Percentiles rank a stretch among this genome's conserved stretches.
Evolutionary conservation across 1,284 basidiomycete species (phyloP).

Genomic region (Puccinia brachypodii): DNA sequence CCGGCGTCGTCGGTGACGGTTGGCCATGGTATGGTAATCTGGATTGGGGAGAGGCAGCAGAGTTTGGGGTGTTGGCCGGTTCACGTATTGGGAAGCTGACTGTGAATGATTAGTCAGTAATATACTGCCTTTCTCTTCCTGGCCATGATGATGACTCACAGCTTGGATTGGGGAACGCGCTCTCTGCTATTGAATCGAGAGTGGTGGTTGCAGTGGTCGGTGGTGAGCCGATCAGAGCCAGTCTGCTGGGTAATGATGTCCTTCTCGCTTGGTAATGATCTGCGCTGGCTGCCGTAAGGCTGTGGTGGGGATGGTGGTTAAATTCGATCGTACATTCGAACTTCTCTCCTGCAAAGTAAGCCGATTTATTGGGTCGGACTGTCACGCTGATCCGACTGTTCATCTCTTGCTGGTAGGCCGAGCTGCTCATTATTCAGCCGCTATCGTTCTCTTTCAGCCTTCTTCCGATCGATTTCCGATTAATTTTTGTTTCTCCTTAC

Average conservation of each 20-base stretch:
- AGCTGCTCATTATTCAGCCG: no score
- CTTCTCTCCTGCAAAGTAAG: conserved; percentile 41
- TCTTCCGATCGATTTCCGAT: no score
- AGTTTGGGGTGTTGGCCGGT: neutral
- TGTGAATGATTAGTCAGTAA: neutral
- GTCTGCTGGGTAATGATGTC: neutral
- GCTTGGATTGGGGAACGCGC: neutral
- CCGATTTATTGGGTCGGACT: conserved; percentile 19
- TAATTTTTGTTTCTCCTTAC: no score
- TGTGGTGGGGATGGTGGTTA: conserved; percentile 3
- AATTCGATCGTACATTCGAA: conserved; percentile 31
- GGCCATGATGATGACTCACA: neutral
- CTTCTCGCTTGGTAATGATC: neutral
- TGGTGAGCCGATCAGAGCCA: neutral
- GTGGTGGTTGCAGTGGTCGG: neutral
- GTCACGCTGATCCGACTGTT: neutral
- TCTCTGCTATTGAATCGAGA: neutral
- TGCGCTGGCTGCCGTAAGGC: neutral
- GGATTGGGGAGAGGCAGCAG: no score
- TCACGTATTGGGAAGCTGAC: neutral
- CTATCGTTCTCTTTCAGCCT: no score
- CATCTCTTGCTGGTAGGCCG: no score
- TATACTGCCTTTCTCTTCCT: no score
- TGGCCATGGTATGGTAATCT: no score
- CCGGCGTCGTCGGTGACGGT: neutral